These are phyloP conservation scores for Mycena rebaudengoi DNA, from an alignment of 768 basidiomycete genomes.

Conservation along the genomic window DNA sequence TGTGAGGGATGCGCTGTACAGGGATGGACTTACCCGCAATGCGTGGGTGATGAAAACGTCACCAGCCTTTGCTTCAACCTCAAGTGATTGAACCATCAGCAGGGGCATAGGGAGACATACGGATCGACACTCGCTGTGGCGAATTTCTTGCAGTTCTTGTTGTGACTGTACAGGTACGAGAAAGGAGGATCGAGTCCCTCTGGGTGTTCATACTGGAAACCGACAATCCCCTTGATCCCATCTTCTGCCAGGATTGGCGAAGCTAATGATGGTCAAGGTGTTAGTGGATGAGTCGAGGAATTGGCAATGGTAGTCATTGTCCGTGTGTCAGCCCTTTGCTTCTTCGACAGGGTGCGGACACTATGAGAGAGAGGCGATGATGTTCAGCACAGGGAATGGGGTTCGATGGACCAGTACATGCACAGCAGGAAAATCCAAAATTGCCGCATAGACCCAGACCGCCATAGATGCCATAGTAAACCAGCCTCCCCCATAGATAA, in stretches of 20 bases:
- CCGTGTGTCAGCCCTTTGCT: slow-evolving; percentile 20
- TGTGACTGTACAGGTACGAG: slow-evolving; percentile 19
- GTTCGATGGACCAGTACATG: not conserved
- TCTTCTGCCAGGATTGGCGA: slow-evolving; percentile 21
- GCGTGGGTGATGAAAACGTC: slow-evolving; percentile 19
- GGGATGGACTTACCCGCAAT: slow-evolving; percentile 10
- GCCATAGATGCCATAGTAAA: no score
- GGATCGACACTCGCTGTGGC: slow-evolving; percentile 8
- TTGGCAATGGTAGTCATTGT: slow-evolving; percentile 23
- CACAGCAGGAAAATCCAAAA: no score
- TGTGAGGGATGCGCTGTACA: slow-evolving; percentile 1
- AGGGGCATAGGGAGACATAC: not conserved
- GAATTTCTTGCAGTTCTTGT: slow-evolving; percentile 17
- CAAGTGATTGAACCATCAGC: slow-evolving; percentile 10
- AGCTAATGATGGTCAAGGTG: slow-evolving; percentile 20
- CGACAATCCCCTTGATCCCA: slow-evolving; percentile 21
- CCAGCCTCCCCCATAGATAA: no score
- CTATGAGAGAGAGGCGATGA: slow-evolving; percentile 11
- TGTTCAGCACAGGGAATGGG: slow-evolving; percentile 5
- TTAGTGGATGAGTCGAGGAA: slow-evolving; percentile 20
- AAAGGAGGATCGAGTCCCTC: slow-evolving; percentile 21
- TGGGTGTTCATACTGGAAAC: slow-evolving; percentile 21
- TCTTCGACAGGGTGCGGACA: slow-evolving; percentile 16
- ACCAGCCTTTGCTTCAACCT: slow-evolving; percentile 18
- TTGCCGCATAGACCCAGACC: no score